These are phyloP conservation scores for Suillus plorans DNA, from an alignment of 768 basidiomycete genomes.

Conservation along the genomic window DNA sequence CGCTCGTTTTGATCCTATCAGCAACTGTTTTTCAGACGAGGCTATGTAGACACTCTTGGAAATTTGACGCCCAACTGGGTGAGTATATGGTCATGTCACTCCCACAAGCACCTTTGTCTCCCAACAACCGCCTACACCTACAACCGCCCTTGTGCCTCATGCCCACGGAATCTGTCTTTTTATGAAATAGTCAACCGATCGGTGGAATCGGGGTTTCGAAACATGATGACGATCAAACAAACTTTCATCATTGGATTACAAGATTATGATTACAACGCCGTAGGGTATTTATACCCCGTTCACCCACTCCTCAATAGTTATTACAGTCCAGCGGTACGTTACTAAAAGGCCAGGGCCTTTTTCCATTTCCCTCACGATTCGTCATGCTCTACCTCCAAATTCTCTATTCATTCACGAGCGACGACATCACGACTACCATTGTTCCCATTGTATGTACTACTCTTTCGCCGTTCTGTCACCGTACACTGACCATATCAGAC, in stretches of 20 bases:
- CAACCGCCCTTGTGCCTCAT: background rate
- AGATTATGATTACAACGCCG: background rate
- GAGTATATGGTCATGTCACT: background rate
- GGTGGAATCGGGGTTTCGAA: background rate
- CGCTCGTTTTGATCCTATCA: background rate
- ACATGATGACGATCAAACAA: slow-evolving; percentile 1
- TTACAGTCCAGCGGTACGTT: background rate
- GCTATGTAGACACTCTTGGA: background rate
- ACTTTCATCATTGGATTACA: background rate
- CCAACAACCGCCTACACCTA: background rate
- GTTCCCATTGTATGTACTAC: slow-evolving; percentile 44
- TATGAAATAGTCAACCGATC: background rate
- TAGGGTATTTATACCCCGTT: background rate
- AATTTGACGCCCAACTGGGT: background rate
- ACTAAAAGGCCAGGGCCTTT: background rate
- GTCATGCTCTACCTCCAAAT: slow-evolving; percentile 22
- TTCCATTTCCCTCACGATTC: background rate
- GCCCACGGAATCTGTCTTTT: background rate
- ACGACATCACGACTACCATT: slow-evolving; percentile 46
- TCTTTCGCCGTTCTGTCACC: background rate
- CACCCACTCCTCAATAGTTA: background rate
- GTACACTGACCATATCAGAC: slow-evolving; percentile 21
- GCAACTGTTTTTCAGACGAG: background rate
- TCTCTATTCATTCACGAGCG: slow-evolving; percentile 42
- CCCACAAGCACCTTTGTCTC: background rate